These are phyloP conservation scores for Calocybe gambosa DNA, from an alignment of 1,284 basidiomycete species.

Conservation along the genomic window DNA sequence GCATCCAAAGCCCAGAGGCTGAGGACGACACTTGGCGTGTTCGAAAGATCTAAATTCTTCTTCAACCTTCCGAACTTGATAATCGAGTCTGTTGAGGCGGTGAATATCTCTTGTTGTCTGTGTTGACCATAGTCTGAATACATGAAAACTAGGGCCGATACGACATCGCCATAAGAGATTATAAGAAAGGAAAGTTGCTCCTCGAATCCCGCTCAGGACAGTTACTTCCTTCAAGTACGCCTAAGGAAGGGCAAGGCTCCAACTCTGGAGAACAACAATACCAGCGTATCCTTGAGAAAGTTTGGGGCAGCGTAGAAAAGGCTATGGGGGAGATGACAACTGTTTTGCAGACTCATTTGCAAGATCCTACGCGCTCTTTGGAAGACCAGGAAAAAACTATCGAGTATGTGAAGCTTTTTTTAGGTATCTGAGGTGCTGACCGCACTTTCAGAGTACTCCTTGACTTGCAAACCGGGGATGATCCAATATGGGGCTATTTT, in stretches of 20 bases:
- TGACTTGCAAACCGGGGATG: slow-evolving; percentile 78
- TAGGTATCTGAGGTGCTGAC: not conserved
- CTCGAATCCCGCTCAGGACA: slow-evolving; percentile 85
- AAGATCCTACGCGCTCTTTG: slow-evolving; percentile 72
- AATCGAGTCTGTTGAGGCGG: slow-evolving; percentile 85
- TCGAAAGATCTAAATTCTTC: slow-evolving; percentile 96
- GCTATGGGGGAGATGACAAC: slow-evolving; percentile 91
- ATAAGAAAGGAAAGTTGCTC: slow-evolving; percentile 94
- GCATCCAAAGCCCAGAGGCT: slow-evolving; percentile 92
- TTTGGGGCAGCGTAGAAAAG: slow-evolving; percentile 93
- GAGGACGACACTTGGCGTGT: slow-evolving; percentile 88
- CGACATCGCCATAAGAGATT: slow-evolving; percentile 90
- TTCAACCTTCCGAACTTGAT: slow-evolving; percentile 95
- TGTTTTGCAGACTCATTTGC: slow-evolving; percentile 71
- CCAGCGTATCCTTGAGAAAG: slow-evolving; percentile 90
- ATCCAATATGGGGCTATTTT: slow-evolving; percentile 92
- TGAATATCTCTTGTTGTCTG: slow-evolving; percentile 13
- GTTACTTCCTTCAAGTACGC: slow-evolving; percentile 58
- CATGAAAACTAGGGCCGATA: slow-evolving; percentile 68
- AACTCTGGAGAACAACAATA: slow-evolving; percentile 69
- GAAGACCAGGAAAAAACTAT: slow-evolving; percentile 98
- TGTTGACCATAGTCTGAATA: slow-evolving; percentile 2
- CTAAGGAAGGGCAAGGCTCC: slow-evolving; percentile 48
- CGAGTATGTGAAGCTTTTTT: slow-evolving; percentile 56
- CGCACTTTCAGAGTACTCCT: slow-evolving; percentile 55